Evolutionary conservation across 2,329 filamentous ascomycete genomes (phyloP).

Genomic region (Colletotrichum aenigma): DNA sequence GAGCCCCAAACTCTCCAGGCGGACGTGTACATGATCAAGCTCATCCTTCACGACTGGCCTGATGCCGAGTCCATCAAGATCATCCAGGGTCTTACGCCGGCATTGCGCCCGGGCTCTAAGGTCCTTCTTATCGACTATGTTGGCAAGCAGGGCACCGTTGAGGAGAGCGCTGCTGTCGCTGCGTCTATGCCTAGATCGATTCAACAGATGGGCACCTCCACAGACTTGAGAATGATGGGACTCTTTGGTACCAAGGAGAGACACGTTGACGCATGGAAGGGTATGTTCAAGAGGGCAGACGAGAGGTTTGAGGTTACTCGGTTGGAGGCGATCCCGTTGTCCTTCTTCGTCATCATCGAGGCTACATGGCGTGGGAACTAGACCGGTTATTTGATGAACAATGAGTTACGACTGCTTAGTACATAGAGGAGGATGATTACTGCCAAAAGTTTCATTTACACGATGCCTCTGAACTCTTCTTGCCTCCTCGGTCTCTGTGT

Average conservation of each 20-base stretch:
- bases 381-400: not conserved
- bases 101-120: conserved; percentile 46
- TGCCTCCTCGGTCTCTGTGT: not conserved
- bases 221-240: conserved; percentile 55
- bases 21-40: conserved; percentile 57
- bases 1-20: conserved; percentile 41
- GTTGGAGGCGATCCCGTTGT: conserved; percentile 36
- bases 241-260: conserved; percentile 54
- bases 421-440: not conserved
- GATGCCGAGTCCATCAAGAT: conserved; percentile 47
- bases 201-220: conserved; percentile 42
- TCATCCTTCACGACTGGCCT: conserved; percentile 61
- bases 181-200: conserved; percentile 36
- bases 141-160: conserved; percentile 33
- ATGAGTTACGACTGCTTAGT: not conserved
- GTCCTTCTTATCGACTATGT: conserved; percentile 43
- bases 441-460: not conserved
- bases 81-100: conserved; percentile 44
- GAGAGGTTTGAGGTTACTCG: conserved; percentile 45
- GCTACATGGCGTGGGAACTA: conserved; percentile 36
- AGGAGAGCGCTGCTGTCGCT: conserved; percentile 20
- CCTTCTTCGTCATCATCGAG: conserved; percentile 40
- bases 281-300: conserved; percentile 48
- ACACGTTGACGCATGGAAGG: conserved; percentile 47
- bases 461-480: not conserved